Conservation (phyloP, 306 rosid species). For the Sicyos edulis region DNA sequence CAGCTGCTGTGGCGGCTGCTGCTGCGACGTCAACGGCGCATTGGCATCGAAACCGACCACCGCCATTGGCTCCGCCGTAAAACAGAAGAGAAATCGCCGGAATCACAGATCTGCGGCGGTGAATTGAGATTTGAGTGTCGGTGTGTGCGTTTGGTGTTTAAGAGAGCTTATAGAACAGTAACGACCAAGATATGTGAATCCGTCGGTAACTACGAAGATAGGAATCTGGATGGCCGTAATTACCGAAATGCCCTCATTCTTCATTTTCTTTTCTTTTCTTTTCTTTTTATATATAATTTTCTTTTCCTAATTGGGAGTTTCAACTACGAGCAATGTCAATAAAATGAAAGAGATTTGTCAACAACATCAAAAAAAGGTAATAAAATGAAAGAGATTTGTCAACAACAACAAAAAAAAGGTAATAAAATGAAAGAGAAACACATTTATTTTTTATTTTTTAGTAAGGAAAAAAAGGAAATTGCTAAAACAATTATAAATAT, state of each 20-base stretch:
- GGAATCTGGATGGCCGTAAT: slow-evolving; percentile 32
- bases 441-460: too few species aligned
- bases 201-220: too few species aligned
- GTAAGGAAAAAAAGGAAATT: too few species aligned
- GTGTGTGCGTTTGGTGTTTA: slow-evolving; percentile 7
- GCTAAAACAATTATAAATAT: too few species aligned
- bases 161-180: slow-evolving; percentile 34
- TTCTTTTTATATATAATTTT: too few species aligned
- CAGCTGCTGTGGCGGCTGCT: slow-evolving; percentile 28
- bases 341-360: too few species aligned
- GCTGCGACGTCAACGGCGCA: slow-evolving; percentile 29
- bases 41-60: slow-evolving; percentile 39
- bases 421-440: too few species aligned
- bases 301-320: neutral
- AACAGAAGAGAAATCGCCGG: neutral
- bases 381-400: too few species aligned
- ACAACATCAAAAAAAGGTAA: too few species aligned
- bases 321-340: too few species aligned
- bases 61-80: slow-evolving; percentile 42
- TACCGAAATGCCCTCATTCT: neutral
- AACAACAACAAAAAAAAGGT: too few species aligned
- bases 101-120: slow-evolving; percentile 19
- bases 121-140: slow-evolving; percentile 2
- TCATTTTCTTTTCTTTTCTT: neutral
- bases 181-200: neutral